Conservation (phyloP, 164 flowering plant species). For the Paratinospora sagittata region DNA sequence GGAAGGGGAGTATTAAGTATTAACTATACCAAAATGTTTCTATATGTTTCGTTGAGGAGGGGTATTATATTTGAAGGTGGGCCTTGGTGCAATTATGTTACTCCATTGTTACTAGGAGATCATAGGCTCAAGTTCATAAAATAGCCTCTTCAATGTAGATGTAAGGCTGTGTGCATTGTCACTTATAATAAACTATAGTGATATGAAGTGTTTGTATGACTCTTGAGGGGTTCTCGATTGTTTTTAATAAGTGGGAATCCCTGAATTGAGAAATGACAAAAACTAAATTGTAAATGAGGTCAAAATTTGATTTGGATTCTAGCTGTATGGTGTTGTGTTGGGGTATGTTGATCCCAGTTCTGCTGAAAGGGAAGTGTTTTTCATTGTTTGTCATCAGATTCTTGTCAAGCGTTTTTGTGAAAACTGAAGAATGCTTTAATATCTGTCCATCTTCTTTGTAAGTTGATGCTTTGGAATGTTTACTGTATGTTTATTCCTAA, state of each 20-base stretch:
- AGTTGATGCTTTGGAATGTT: neutral
- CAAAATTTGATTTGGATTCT: neutral
- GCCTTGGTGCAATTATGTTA: too few relatives aligned
- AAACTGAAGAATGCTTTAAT: neutral
- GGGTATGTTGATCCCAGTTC: neutral
- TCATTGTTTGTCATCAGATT: neutral
- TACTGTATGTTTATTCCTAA: neutral
- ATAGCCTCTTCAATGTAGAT: too few relatives aligned
- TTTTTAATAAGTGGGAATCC: neutral
- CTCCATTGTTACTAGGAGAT: too few relatives aligned
- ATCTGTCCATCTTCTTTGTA: neutral
- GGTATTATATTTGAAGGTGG: too few relatives aligned
- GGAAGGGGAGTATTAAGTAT: too few relatives aligned
- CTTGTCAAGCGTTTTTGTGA: neutral
- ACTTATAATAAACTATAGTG: neutral
- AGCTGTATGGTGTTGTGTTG: neutral
- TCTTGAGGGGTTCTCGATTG: too few relatives aligned
- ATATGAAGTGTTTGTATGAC: neutral
- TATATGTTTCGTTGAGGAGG: too few relatives aligned
- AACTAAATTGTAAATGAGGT: neutral
- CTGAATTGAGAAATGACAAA: neutral
- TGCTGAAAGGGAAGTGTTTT: neutral
- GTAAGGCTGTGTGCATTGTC: too few relatives aligned
- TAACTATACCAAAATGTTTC: too few relatives aligned
- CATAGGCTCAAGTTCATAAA: too few relatives aligned